Evolutionary conservation across 495 filamentous ascomycete species (phyloP).

Genomic region (Neurospora cerealis): DNA sequence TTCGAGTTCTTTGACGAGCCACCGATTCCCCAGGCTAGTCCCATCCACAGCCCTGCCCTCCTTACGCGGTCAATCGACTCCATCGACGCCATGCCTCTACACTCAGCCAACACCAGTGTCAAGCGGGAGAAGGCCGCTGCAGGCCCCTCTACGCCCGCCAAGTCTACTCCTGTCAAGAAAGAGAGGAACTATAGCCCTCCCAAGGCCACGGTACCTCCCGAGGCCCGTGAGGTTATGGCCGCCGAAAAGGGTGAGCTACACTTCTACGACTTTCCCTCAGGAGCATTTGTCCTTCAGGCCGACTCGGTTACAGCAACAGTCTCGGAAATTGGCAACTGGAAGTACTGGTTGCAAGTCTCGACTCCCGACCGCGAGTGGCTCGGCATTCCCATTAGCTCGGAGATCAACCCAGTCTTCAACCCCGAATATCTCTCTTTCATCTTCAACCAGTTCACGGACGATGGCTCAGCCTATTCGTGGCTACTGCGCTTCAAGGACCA

Average conservation of each 20-base stretch:
- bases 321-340: conserved; percentile 79
- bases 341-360: conserved; percentile 89
- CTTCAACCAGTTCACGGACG: conserved; percentile 87
- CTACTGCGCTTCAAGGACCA: conserved; percentile 83
- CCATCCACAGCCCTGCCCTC: conserved; percentile 51
- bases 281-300: conserved; percentile 78
- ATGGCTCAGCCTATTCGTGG: conserved; percentile 93
- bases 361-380: conserved; percentile 77
- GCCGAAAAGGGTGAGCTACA: conserved; percentile 78
- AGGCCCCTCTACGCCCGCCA: conserved; percentile 12
- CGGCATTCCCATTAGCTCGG: conserved; percentile 71
- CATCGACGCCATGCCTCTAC: conserved; percentile 35
- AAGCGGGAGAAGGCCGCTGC: conserved; percentile 21
- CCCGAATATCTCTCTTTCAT: conserved; percentile 97
- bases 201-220: conserved; percentile 48
- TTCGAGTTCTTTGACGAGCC: conserved; percentile 74
- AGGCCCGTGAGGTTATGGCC: conserved; percentile 59
- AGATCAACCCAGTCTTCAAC: conserved; percentile 98
- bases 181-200: conserved; percentile 32
- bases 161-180: conserved; percentile 13
- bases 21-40: conserved; percentile 75
- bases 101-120: conserved; percentile 21
- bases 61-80: conserved; percentile 38
- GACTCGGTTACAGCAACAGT: conserved; percentile 63
- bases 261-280: conserved; percentile 79